Evolutionary conservation across 805 yeast species (phyloP).

Genomic region (Zygoascus flipseniorum): DNA sequence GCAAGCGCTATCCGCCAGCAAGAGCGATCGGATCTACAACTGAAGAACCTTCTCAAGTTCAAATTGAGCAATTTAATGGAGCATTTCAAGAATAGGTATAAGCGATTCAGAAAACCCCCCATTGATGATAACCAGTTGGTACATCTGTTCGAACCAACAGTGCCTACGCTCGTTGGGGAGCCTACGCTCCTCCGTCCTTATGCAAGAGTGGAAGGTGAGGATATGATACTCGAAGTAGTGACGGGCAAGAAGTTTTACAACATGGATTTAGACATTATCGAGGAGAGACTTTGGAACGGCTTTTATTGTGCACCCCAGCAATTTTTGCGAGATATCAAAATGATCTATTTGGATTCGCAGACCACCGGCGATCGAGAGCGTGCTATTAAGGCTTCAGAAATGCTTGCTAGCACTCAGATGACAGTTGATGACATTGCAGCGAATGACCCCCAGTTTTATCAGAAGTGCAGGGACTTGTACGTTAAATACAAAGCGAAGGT

Average conservation of each 20-base stretch:
- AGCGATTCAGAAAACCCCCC: conserved; percentile 82
- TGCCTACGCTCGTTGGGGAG: not conserved
- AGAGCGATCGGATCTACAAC: conserved; percentile 62
- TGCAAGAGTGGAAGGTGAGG: conserved; percentile 41
- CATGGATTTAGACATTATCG: conserved; percentile 90
- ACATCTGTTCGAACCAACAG: conserved; percentile 66
- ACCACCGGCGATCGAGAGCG: conserved; percentile 78
- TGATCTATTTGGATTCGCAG: conserved; percentile 72
- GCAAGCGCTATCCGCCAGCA: conserved; percentile 35
- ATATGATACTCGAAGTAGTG: conserved; percentile 71
- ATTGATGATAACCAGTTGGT: conserved; percentile 67
- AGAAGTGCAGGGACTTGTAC: conserved; percentile 68
- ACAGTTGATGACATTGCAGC: conserved; percentile 74
- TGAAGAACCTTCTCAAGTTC: conserved; percentile 78
- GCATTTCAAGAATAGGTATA: conserved; percentile 74
- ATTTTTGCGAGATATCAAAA: conserved; percentile 72
- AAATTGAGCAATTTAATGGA: conserved; percentile 87
- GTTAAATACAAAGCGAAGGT: conserved; percentile 33
- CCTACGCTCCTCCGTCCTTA: conserved; percentile 12
- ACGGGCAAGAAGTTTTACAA: conserved; percentile 70
- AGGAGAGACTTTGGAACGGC: conserved; percentile 96
- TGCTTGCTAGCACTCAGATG: conserved; percentile 94
- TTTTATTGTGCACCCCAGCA: conserved; percentile 89
- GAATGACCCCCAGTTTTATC: conserved; percentile 52
- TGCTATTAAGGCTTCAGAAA: conserved; percentile 73